Conservation (phyloP, 176 grass and related monocot species). For the Cenchrus fungigraminus region DNA sequence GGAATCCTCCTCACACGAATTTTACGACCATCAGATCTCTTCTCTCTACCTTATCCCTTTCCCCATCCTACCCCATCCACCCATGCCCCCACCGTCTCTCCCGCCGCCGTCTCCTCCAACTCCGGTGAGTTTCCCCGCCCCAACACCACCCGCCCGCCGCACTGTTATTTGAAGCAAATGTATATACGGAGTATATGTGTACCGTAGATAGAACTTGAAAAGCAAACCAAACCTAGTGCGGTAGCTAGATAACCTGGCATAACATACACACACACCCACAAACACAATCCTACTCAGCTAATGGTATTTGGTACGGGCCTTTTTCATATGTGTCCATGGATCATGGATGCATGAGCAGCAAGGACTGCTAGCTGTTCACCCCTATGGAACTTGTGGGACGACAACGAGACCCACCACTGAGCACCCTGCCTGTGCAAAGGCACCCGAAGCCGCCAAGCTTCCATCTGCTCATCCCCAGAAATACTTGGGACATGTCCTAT, state of each 20-base stretch:
- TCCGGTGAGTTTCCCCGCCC: no score
- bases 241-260: constrained; percentile 19
- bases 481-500: constrained; percentile 71
- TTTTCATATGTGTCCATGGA: constrained; percentile 5
- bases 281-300: neutral
- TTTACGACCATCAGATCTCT: no score
- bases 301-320: constrained; percentile 38
- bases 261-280: neutral
- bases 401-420: constrained; percentile 53
- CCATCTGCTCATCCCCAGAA: constrained; percentile 41
- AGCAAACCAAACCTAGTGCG: constrained; percentile 36
- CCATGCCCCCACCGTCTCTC: no score
- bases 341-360: neutral
- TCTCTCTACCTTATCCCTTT: no score
- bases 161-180: neutral
- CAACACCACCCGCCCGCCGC: no score
- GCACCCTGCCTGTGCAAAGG: constrained; percentile 32
- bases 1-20: no score
- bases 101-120: no score
- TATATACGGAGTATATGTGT: no score
- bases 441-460: neutral
- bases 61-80: no score
- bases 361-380: neutral
- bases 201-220: neutral
- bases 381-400: constrained; percentile 47